Evolutionary conservation across 306 rosid genomes (phyloP), one percentile per base, ranked within the genome.

Genomic region (Erythrophleum fordii): DNA sequence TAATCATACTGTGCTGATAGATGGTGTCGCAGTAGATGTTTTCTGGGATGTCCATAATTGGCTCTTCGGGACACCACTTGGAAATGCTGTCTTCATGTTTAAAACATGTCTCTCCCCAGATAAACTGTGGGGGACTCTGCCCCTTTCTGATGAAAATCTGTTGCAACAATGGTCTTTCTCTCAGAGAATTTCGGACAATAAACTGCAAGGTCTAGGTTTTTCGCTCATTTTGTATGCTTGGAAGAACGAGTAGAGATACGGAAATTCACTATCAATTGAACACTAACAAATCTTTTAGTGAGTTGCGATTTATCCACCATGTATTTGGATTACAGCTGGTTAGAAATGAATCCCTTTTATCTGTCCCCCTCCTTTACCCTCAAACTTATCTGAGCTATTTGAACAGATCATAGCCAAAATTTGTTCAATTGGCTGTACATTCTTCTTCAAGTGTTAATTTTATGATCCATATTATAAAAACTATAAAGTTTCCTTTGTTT

Each of bases 41-140:
- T 89, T 90, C 80, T 94, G 98, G 98, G 98, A 94, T 84, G 97
- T 91, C n/a, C 93, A 94, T 88, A 91, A 72, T 86, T 94, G 98
- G 98, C 93, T 94, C 80, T 94, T 92, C 28, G 82, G 91, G 35
- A 23, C 93, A 75, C 85, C 97, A 41, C 82, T 87, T 22, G 92
- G 92, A 62, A 86, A 78, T 80, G 97, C 98, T 59, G 97, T 94
- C 74, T 94, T 94, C 78, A 90, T 94, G 98, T 94, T 94, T 89
- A 88, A 86, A 81, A 90, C 97, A 73, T 82, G 92, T 78, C 82
- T 78, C 41, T 88, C 97, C 0, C 73, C 86, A 5, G 95, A 94
- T 56, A 94, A 91, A 87, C 64, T 90, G 83, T 88, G 93, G 97
- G 69, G 90, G 64, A 82, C 75, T 69, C 92, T 88, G 42, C 84